Base-by-base conservation (phyloP, 306 rosid genomes). In the Sechiopsis laciniata region DNA sequence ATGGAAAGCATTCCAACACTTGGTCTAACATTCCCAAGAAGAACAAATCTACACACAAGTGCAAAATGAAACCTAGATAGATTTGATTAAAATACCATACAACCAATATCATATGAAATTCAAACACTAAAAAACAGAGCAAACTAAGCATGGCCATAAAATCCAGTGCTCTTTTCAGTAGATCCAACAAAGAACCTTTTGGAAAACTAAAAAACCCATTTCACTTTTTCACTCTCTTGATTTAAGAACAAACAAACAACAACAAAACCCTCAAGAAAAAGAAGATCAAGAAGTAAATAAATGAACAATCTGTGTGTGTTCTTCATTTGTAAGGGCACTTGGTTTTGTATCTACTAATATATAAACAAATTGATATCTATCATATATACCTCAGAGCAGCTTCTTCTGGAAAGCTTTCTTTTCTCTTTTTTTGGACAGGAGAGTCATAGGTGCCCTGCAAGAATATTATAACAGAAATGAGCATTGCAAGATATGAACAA, bases 311-410 rank as follows among this genome's bases (percentile, higher is more conserved):
- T 12, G 1, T 37, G 16, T n/a, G 4, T 4, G 22, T 40, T 37
- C 9, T 9, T n/a, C 26, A 0, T 37, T 3, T 6, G 65, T 73
- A 93, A 60, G 98, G 98, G 78, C 96, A 93, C 81, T 93, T 90
- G 79, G 0, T 0, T 82, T 51, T 77, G 80, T 82, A 26, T 26
- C 29, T 26, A 26, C 29, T 26, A 26, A 26, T 26, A 26, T 26
- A 26, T 26, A 26, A 26, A 26, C 29, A 26, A 26, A 26, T 26
- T 26, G 29, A 2, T 26, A 26, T 26, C 29, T 26, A 26, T 26
- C 29, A 26, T 2, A 26, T 2, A 26, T 26, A 26, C 29, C 29
- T 2, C 1, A 26, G 29, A 26, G 29, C 29, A 26, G 29, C 29
- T 26, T 26, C 29, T 26, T 26, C 29, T 26, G 29, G 29, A 26